A percentile compares a stretch with the other conserved stretches of the same genome.
Evolutionary conservation across 2,329 filamentous ascomycete genomes (phyloP).

Genomic region (Pyrenophora teres): DNA sequence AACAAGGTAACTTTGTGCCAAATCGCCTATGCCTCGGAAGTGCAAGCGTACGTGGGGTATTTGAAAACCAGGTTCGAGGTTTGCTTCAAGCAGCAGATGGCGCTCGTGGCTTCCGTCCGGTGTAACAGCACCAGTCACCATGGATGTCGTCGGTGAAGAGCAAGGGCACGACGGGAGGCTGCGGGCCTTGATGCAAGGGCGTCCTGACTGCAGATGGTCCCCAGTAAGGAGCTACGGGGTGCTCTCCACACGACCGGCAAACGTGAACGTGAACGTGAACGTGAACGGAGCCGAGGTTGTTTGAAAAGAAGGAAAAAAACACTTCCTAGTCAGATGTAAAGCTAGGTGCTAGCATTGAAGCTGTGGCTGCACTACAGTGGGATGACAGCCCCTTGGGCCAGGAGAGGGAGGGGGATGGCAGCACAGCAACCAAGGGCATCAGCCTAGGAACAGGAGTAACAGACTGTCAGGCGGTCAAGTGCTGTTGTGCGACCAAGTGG

Average conservation of each 20-base stretch:
- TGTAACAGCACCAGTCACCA: constrained; percentile 33
- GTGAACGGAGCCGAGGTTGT: constrained; percentile 9
- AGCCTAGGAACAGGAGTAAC: constrained; percentile 25
- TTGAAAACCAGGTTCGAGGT: constrained; percentile 28
- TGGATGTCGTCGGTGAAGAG: constrained; percentile 12
- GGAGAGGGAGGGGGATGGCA: constrained; percentile 26
- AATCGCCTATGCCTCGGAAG: background rate
- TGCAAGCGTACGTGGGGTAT: constrained; percentile 17
- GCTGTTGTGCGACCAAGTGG: constrained; percentile 34
- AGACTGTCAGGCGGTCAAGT: constrained; percentile 41
- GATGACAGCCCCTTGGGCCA: constrained; percentile 39
- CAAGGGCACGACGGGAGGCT: constrained; percentile 13
- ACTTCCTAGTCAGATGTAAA: constrained; percentile 14
- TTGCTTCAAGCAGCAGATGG: constrained; percentile 34
- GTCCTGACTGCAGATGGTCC: constrained; percentile 4
- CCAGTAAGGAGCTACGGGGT: constrained; percentile 10
- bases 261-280: too few relatives aligned
- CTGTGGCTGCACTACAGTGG: constrained; percentile 35
- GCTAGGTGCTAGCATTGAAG: constrained; percentile 8
- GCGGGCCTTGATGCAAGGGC: constrained; percentile 17
- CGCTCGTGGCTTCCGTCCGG: constrained; percentile 34
- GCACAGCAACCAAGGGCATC: constrained; percentile 24
- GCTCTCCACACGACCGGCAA: constrained; percentile 6
- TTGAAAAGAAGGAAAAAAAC: background rate
- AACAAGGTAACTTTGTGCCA: background rate